Conservation (phyloP, 768 basidiomycete species). For the Aureoboletus auriporus region DNA sequence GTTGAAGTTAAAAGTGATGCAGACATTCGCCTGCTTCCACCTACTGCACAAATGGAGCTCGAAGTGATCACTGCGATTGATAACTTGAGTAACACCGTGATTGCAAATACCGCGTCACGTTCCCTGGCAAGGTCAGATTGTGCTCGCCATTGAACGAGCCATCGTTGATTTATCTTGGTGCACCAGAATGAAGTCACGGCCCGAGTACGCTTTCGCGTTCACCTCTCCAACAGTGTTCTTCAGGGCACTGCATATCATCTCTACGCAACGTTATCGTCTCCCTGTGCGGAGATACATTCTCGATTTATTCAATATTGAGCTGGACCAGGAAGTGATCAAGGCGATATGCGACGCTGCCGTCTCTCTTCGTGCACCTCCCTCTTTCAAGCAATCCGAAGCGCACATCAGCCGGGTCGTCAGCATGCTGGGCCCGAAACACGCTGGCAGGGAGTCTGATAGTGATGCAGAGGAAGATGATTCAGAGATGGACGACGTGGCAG, state of each 20-base stretch:
- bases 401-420: conserved; percentile 50
- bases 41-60: conserved; percentile 65
- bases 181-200: conserved; percentile 69
- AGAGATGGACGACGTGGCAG: conserved; percentile 42
- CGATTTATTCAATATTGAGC: conserved; percentile 84
- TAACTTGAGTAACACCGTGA: conserved; percentile 92
- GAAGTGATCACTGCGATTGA: conserved; percentile 88
- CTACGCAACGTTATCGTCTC: conserved; percentile 84
- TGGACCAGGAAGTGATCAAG: conserved; percentile 59
- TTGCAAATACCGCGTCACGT: conserved; percentile 91
- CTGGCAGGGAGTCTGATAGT: conserved; percentile 53
- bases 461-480: conserved; percentile 53
- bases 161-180: background rate
- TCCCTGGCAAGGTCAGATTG: conserved; percentile 71
- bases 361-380: conserved; percentile 45
- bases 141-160: background rate
- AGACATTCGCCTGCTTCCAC: conserved; percentile 54
- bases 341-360: conserved; percentile 50
- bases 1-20: conserved; percentile 29
- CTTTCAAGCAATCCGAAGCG: conserved; percentile 41
- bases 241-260: conserved; percentile 83
- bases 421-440: conserved; percentile 55
- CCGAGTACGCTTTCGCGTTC: conserved; percentile 74
- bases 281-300: conserved; percentile 91
- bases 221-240: conserved; percentile 75